Base-by-base conservation (phyloP, 306 rosid species). In the Cajanus cajan region DNA sequence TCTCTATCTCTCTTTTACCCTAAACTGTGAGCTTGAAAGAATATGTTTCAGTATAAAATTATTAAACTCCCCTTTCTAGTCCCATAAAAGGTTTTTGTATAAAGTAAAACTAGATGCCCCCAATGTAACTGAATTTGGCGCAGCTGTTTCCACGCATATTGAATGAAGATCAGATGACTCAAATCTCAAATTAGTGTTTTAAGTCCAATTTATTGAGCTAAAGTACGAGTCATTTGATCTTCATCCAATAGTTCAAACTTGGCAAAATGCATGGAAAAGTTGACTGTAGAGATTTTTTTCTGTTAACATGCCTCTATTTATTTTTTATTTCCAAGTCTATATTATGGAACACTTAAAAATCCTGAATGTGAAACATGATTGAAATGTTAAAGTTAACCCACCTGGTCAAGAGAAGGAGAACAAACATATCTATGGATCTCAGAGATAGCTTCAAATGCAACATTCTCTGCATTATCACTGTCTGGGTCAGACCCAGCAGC, bases 361-460 rank as follows among this genome's bases (percentile, higher is more conserved):
- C 25, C 22, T 1, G 8, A 34, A 65, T 19, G 41, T 24, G 59
- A 63, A 62, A 81, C 31, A 40, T 16, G 37, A 73, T 8, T 18
- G 55, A 63, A 72, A 62, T 9, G 25, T 47, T 9, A 8, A 67
- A 74, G 48, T 62, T 39, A 74, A 64, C 77, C 66, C 34, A 85
- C 98, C 97, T 95, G 96, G 50, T 82, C 71, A 50, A 86, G 48
- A 28, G 89, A 89, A 57, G 90, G 87, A 78, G 97, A 90, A 59
- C 79, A 82, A 31, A 89, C 59, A 80, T 85, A 86, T 14, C 12
- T 78, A 82, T 82, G 82, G 21, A 93, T 70, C 73, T 87, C 84
- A 1, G 90, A 76, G 79, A 95, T 83, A 36, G 89, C 87, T 58
- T 80, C 86, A 57, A 78, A 82, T 34, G 88, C 93, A 63, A 45